phyloP scores from a whole-genome alignment of 2,329 filamentous ascomycete species.

The Neopestalotiopsis sp. region DNA sequence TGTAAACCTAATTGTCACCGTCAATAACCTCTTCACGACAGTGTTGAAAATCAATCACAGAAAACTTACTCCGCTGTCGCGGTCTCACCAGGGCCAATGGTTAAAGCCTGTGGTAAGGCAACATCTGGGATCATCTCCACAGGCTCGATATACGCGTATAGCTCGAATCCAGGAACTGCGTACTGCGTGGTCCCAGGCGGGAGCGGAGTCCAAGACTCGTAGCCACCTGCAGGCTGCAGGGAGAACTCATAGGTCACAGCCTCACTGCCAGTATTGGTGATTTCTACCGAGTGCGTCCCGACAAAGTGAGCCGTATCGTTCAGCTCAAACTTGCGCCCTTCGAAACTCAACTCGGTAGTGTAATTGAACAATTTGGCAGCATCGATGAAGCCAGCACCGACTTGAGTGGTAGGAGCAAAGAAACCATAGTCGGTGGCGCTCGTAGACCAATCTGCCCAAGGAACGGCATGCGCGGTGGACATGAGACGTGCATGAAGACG shows the following conservation, averaged over 20 bases:
- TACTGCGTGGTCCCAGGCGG: slow-evolving; percentile 20
- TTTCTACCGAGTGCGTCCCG: slow-evolving; percentile 38
- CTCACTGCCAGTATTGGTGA: slow-evolving; percentile 43
- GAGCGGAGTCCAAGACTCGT: slow-evolving; percentile 25
- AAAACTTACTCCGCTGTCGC: slow-evolving; percentile 25
- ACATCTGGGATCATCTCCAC: slow-evolving; percentile 25
- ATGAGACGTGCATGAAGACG: slow-evolving; percentile 34
- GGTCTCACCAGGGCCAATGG: slow-evolving; percentile 25
- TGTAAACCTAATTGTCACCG: slow-evolving; percentile 17
- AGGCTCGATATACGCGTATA: slow-evolving; percentile 24
- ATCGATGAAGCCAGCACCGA: slow-evolving; percentile 46
- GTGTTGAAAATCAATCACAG: neutral
- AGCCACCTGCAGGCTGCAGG: slow-evolving; percentile 30
- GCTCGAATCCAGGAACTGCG: slow-evolving; percentile 22
- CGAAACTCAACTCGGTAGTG: slow-evolving; percentile 39
- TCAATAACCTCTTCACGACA: neutral
- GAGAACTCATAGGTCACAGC: slow-evolving; percentile 42
- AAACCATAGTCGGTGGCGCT: slow-evolving; percentile 25
- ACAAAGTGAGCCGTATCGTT: slow-evolving; percentile 49
- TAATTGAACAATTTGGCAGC: slow-evolving; percentile 42
- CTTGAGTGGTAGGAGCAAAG: slow-evolving; percentile 44
- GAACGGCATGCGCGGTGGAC: slow-evolving; percentile 33
- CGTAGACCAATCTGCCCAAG: slow-evolving; percentile 33
- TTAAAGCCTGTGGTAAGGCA: slow-evolving; percentile 23
- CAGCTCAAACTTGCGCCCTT: slow-evolving; percentile 46